These are phyloP conservation scores for Leptodontidium sp. DNA, from an alignment of 2,329 filamentous ascomycete genomes.

Conservation along the genomic window DNA sequence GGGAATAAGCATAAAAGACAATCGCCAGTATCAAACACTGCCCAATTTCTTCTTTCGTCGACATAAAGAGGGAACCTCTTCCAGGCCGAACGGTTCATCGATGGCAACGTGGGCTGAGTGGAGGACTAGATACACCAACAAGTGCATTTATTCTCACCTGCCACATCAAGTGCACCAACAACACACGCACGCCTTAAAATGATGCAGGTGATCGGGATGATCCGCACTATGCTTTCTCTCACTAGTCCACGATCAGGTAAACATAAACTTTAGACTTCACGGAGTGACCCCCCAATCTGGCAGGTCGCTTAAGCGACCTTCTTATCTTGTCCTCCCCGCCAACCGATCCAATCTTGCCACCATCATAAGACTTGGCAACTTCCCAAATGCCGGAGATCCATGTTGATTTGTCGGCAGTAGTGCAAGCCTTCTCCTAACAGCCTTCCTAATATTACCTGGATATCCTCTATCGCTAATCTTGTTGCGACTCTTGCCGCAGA, in stretches of 20 bases:
- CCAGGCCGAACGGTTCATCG: too few relatives aligned
- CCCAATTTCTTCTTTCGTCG: too few relatives aligned
- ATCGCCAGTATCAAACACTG: background rate
- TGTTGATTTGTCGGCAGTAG: slow-evolving; percentile 13
- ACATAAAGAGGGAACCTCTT: too few relatives aligned
- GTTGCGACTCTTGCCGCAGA: background rate
- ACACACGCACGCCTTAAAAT: background rate
- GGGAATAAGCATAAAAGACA: background rate
- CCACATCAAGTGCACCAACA: background rate
- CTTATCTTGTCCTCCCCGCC: slow-evolving; percentile 9
- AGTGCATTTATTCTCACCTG: background rate
- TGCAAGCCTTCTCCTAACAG: background rate
- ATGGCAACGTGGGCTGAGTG: background rate
- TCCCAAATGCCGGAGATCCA: slow-evolving; percentile 6
- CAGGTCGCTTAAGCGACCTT: slow-evolving; percentile 16
- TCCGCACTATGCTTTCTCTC: background rate
- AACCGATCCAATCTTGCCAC: slow-evolving; percentile 1
- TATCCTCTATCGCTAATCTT: background rate
- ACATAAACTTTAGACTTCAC: background rate
- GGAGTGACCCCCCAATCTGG: slow-evolving; percentile 2
- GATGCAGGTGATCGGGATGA: background rate
- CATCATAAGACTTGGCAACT: background rate
- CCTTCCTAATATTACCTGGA: slow-evolving; percentile 12
- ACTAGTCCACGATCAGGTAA: slow-evolving; percentile 8
- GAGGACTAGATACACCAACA: background rate